Conservation (phyloP, 2,329 filamentous ascomycete species). For the Zymoseptoria pseudotritici region DNA sequence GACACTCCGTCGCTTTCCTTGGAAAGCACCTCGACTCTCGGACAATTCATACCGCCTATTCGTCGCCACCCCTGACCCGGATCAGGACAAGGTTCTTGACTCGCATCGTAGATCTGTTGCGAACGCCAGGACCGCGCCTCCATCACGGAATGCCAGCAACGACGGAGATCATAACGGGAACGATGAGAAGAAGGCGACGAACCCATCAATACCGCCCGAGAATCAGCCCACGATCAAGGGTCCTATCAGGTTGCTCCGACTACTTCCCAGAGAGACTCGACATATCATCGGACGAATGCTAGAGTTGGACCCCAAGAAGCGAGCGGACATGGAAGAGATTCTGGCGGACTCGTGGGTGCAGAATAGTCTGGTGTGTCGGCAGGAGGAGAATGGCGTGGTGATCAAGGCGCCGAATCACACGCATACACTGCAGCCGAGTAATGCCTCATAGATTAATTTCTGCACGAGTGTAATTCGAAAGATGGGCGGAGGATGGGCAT, state of each 20-base stretch:
- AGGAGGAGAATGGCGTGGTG: conserved; percentile 65
- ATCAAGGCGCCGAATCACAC: conserved; percentile 68
- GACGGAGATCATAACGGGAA: conserved; percentile 13
- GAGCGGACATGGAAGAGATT: conserved; percentile 80
- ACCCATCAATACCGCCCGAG: conserved; percentile 14
- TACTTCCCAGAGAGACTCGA: conserved; percentile 81
- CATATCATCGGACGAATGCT: conserved; percentile 91
- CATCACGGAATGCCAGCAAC: conserved; percentile 33
- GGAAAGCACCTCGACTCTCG: conserved; percentile 86
- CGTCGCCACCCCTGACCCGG: conserved; percentile 73
- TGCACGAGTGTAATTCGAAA: not conserved
- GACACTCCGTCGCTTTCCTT: conserved; percentile 88
- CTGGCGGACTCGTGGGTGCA: conserved; percentile 85
- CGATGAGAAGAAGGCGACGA: conserved; percentile 29
- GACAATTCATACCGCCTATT: conserved; percentile 97
- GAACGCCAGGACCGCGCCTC: conserved; percentile 32
- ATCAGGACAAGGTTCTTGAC: conserved; percentile 35
- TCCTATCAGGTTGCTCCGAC: conserved; percentile 78
- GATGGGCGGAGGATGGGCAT: too few relatives aligned
- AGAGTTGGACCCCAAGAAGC: conserved; percentile 72
- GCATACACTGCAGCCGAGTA: conserved; percentile 57
- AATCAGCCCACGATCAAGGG: conserved; percentile 65
- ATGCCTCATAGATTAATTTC: conserved; percentile 4
- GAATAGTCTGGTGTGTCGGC: conserved; percentile 73
- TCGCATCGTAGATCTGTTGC: conserved; percentile 19